Base-by-base conservation (phyloP, 139 green algal genomes). In the Penium margaritaceum region DNA sequence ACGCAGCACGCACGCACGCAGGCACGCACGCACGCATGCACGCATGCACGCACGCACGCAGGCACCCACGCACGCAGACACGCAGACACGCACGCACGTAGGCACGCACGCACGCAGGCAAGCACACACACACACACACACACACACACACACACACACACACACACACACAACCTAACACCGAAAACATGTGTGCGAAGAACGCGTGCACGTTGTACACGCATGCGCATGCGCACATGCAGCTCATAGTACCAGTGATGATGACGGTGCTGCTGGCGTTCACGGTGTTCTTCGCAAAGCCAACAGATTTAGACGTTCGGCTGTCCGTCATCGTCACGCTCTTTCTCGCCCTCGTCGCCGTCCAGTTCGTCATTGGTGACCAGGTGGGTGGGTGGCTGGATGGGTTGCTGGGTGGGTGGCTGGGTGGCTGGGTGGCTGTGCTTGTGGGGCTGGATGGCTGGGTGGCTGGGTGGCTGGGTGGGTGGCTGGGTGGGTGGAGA, bases 301-400 rank as follows among this genome's bases (percentile, higher is more conserved):
- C 58, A 5, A 29, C 34, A 19, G 58, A 66, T 19, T 29, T 66
- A 15, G 58, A 38, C 19, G 30, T 29, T 66, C 58, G 58, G 9
- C 30, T 30, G 19, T 24, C 32, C 14, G 36, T 29, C 17, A 39
- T 39, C 15, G 58, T 66, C 33, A 66, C 58, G 33, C 33, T 66
- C 58, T 66, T 66, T 37, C 33, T 66, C 32, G 58, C 58, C 30
- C 58, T 66, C 30, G 15, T 29, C 27, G 58, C 58, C 12, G 51
- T 76, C 36, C 68, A 83, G 55, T 51, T 81, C 17, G 58, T 66
- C 58, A 66, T 66, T n/a, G 58, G 36, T 30, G 30, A 29, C 32
- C 58, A 66, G 58, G 58, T 66, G 0, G 5, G 15, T 60, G 51
- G 24, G 4, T 58, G 47, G 21, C 3, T 54, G 44, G 44, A 32